Percentiles rank a stretch among this genome's conserved stretches.
Conservation (phyloP, 2,329 filamentous ascomycete genomes). For the Didymella exigua region DNA sequence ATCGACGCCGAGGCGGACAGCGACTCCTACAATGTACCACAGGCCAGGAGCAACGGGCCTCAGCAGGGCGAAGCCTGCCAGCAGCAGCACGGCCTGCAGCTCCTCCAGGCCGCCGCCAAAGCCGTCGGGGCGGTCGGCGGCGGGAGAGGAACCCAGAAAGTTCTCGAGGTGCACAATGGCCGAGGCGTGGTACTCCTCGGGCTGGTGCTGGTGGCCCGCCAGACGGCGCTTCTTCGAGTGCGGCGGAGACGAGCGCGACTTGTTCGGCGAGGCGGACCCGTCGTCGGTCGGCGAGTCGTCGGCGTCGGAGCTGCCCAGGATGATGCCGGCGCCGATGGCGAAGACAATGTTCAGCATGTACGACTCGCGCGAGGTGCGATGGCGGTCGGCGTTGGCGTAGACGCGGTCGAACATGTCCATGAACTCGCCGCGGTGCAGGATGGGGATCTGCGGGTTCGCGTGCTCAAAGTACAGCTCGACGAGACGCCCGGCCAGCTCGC, state of each 20-base stretch:
- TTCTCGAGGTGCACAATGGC: constrained; percentile 90
- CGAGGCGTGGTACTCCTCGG: constrained; percentile 94
- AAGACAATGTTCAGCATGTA: constrained; percentile 98
- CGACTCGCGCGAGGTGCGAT: constrained; percentile 77
- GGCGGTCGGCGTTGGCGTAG: constrained; percentile 70
- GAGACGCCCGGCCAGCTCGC: constrained; percentile 72
- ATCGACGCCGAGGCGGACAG: constrained; percentile 87
- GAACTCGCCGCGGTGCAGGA: constrained; percentile 87
- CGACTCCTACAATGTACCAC: constrained; percentile 97
- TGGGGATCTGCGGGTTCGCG: constrained; percentile 93
- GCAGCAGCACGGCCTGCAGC: constrained; percentile 85
- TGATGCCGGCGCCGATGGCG: constrained; percentile 92
- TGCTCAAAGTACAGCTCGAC: constrained; percentile 92
- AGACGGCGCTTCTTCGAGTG: constrained; percentile 47
- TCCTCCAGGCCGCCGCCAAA: constrained; percentile 92
- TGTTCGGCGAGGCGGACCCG: constrained; percentile 33
- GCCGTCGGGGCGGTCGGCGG: constrained; percentile 61
- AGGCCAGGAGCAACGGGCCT: constrained; percentile 90
- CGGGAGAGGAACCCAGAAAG: constrained; percentile 72
- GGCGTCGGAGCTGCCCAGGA: constrained; percentile 64
- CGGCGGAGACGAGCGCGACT: constrained; percentile 39
- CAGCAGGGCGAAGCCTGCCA: constrained; percentile 89
- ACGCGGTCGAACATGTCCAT: constrained; percentile 85
- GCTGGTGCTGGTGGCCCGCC: constrained; percentile 69
- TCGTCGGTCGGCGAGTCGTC: constrained; percentile 42